A percentile compares a stretch with the other conserved stretches of the same genome.
Evolutionary conservation across 1,284 basidiomycete genomes (phyloP).

Genomic region (Puccinia horiana): DNA sequence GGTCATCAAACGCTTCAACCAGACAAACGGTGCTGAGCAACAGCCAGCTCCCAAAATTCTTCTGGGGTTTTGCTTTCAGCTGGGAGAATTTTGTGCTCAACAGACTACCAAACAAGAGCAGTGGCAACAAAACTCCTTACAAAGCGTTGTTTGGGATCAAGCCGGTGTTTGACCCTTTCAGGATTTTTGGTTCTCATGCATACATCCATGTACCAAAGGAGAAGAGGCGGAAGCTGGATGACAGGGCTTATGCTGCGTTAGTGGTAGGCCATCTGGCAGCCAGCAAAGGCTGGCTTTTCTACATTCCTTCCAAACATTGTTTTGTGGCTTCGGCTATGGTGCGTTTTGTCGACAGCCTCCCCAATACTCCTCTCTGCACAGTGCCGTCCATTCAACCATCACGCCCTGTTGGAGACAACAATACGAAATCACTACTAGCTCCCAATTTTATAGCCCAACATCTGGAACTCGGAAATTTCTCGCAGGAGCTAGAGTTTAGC

Average conservation of each 20-base stretch:
- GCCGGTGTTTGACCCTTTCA: neutral
- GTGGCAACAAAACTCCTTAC: neutral
- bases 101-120: slow-evolving; percentile 7
- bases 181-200: neutral
- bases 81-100: slow-evolving; percentile 10
- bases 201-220: slow-evolving; percentile 21
- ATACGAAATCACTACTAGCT: neutral
- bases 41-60: neutral
- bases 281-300: slow-evolving; percentile 29
- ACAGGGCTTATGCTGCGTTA: neutral
- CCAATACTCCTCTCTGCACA: no score
- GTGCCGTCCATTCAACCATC: neutral
- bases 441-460: neutral
- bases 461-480: neutral
- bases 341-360: neutral
- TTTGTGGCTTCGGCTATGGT: slow-evolving; percentile 11
- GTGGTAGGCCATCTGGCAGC: neutral
- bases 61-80: neutral
- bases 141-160: slow-evolving; percentile 2
- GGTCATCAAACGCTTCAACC: neutral
- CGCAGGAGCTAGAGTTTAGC: neutral
- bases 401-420: neutral
- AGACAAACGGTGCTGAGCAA: neutral
- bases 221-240: neutral
- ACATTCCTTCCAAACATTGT: neutral